phyloP scores from a whole-genome alignment of 441 rosid species.

The Populus hybrid region DNA sequence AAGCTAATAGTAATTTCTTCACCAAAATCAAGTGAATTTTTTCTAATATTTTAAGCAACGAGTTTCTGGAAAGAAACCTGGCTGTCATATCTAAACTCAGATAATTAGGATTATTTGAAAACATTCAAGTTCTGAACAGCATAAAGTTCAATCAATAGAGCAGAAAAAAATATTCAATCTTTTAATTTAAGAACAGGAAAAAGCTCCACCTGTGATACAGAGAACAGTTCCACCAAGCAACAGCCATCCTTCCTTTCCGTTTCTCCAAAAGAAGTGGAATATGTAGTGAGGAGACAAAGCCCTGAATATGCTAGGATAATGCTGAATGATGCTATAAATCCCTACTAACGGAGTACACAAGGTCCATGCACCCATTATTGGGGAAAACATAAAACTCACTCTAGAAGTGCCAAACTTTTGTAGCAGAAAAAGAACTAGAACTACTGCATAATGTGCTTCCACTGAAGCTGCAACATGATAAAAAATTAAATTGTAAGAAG shows the following conservation, averaged over 20 bases:
- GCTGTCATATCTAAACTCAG: background rate
- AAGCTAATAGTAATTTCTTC: background rate
- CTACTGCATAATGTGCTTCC: constrained; percentile 48
- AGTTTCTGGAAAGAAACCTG: background rate
- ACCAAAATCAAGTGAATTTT: background rate
- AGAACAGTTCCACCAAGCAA: constrained; percentile 63
- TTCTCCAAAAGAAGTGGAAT: constrained; percentile 43
- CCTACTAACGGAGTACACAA: constrained; percentile 58
- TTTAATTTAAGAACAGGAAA: background rate
- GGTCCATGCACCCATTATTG: constrained; percentile 71
- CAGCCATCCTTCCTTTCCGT: constrained; percentile 59
- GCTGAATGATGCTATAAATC: constrained; percentile 48
- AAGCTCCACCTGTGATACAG: constrained; percentile 52
- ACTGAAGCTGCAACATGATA: constrained; percentile 46
- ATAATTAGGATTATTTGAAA: background rate
- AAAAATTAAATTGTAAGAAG: background rate
- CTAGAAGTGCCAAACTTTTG: constrained; percentile 64
- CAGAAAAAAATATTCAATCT: background rate
- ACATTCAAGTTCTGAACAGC: background rate
- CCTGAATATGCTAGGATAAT: constrained; percentile 59
- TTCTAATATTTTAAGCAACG: background rate
- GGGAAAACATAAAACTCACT: constrained; percentile 67
- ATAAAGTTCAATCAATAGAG: background rate
- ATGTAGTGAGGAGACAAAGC: constrained; percentile 59
- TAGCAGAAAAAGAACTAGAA: constrained; percentile 53